Percentiles rank a stretch among this genome's conserved stretches.
These are phyloP conservation scores for Arachnomyces sp. DNA, from an alignment of 2,329 filamentous ascomycete species.

Conservation along the genomic window DNA sequence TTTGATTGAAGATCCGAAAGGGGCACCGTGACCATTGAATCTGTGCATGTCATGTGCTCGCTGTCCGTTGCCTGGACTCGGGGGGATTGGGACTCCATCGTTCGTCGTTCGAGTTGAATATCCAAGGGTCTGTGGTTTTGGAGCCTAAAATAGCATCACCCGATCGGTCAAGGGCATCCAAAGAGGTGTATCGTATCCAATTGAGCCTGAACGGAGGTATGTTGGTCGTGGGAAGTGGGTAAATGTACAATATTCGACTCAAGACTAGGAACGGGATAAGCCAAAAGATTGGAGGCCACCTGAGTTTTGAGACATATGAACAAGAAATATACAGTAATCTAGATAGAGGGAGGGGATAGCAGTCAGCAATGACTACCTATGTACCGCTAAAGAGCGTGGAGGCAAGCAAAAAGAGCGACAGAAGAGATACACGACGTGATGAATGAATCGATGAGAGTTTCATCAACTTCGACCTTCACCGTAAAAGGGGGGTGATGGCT, in stretches of 20 bases:
- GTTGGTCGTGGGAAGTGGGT: too few relatives aligned
- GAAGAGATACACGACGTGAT: background rate
- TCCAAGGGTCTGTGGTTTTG: too few relatives aligned
- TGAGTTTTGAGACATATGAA: background rate
- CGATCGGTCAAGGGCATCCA: background rate
- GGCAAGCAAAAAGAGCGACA: background rate
- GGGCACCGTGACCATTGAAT: conserved; percentile 71
- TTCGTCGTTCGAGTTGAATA: too few relatives aligned
- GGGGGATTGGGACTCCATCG: conserved; percentile 13
- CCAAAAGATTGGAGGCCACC: too few relatives aligned
- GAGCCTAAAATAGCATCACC: background rate
- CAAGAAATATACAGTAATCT: background rate
- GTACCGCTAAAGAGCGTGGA: too few relatives aligned
- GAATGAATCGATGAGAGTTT: too few relatives aligned
- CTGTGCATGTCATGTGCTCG: conserved; percentile 34
- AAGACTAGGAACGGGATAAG: too few relatives aligned
- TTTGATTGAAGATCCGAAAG: conserved; percentile 56
- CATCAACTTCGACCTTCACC: background rate
- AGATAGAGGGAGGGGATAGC: background rate
- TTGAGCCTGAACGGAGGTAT: too few relatives aligned
- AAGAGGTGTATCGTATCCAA: background rate
- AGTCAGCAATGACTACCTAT: background rate
- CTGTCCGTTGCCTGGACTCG: conserved; percentile 14
- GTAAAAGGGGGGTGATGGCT: too few relatives aligned
- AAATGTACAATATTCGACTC: too few relatives aligned